A percentile compares a stretch with the other conserved stretches of the same genome.
phyloP scores from a whole-genome alignment of 2,329 filamentous ascomycete genomes.

The Aspergillus udagawae region DNA sequence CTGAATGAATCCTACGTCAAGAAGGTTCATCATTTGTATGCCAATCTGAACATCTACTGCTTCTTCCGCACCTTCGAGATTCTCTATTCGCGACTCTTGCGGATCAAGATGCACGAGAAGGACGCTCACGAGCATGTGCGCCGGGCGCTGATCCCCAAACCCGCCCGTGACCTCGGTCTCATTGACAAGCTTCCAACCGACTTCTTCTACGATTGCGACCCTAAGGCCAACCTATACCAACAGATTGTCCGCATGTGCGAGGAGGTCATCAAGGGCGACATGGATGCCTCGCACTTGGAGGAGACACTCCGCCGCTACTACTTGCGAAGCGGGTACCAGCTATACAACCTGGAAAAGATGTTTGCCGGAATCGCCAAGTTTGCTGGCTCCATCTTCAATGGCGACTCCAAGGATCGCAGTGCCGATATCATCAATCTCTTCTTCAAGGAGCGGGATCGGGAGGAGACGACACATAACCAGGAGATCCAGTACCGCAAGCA shows the following conservation, averaged over 20 bases:
- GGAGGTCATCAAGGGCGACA: conserved; percentile 75
- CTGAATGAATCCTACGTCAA: conserved; percentile 76
- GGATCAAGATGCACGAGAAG: conserved; percentile 74
- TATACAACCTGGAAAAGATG: conserved; percentile 90
- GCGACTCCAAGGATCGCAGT: conserved; percentile 88
- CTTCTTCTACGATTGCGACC: conserved; percentile 67
- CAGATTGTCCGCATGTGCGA: conserved; percentile 83
- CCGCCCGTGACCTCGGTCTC: conserved; percentile 78
- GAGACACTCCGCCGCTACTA: conserved; percentile 91
- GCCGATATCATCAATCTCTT: conserved; percentile 86
- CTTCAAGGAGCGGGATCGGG: conserved; percentile 72
- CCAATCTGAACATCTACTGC: conserved; percentile 85
- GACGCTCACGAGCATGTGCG: conserved; percentile 70
- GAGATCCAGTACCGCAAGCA: conserved; percentile 89
- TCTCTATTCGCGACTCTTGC: conserved; percentile 78
- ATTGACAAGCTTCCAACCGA: conserved; percentile 69
- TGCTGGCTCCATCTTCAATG: conserved; percentile 75
- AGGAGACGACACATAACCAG: conserved; percentile 82
- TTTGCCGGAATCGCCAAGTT: conserved; percentile 76
- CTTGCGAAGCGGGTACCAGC: conserved; percentile 81
- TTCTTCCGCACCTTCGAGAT: conserved; percentile 92
- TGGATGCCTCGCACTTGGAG: conserved; percentile 80
- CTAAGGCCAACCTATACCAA: conserved; percentile 71
- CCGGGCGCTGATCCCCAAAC: conserved; percentile 70
- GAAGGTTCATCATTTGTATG: conserved; percentile 82